These are phyloP conservation scores for Imleria badia DNA, from an alignment of 768 basidiomycete genomes.

Conservation along the genomic window DNA sequence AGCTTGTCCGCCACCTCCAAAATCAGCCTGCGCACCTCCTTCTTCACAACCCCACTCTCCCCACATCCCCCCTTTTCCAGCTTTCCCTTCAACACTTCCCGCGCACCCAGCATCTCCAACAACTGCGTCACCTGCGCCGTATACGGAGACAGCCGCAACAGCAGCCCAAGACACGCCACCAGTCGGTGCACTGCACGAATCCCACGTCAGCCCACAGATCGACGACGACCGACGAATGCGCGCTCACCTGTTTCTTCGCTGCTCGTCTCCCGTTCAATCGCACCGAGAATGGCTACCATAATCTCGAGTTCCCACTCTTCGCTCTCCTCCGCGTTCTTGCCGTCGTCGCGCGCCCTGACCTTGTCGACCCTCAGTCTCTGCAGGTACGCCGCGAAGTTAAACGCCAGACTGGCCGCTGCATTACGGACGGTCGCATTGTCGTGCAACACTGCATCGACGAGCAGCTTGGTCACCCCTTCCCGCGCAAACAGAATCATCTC, in stretches of 20 bases:
- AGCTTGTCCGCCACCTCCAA: conserved; percentile 57
- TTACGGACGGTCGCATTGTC: conserved; percentile 66
- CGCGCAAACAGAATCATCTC: conserved; percentile 40
- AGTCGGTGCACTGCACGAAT: conserved; percentile 71
- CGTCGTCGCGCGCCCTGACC: conserved; percentile 30
- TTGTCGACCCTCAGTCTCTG: conserved; percentile 60
- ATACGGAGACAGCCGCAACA: conserved; percentile 73
- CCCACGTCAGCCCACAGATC: background rate
- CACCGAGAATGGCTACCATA: conserved; percentile 79
- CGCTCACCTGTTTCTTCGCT: conserved; percentile 81
- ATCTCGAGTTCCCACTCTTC: conserved; percentile 89
- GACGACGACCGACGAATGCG: background rate
- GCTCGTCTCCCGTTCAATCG: conserved; percentile 63
- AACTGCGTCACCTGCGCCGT: conserved; percentile 57
- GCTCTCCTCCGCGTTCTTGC: conserved; percentile 48
- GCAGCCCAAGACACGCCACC: conserved; percentile 71
- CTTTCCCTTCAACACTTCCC: conserved; percentile 56
- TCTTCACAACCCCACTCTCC: conserved; percentile 54
- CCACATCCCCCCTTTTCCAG: conserved; percentile 51
- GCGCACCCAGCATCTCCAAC: conserved; percentile 70
- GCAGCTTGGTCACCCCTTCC: conserved; percentile 45
- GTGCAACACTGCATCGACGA: conserved; percentile 70
- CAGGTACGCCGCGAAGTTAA: conserved; percentile 67
- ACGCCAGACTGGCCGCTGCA: conserved; percentile 80
- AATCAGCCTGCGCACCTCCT: conserved; percentile 63